These are phyloP conservation scores for Oryza meridionalis DNA, from an alignment of 176 grass and related monocot species.

Conservation along the genomic window DNA sequence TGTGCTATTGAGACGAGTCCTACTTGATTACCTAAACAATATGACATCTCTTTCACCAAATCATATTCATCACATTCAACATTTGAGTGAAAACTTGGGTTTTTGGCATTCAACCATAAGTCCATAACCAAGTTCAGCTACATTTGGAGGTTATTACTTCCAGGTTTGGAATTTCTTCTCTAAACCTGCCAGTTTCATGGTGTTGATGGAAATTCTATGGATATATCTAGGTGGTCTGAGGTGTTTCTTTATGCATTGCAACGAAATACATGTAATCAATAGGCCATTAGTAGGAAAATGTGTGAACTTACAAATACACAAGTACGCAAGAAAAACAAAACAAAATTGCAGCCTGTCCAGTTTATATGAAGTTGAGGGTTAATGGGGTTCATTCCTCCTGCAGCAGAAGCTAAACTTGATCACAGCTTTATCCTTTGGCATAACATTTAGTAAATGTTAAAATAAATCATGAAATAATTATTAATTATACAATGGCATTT, in stretches of 20 bases:
- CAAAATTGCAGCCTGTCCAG: background rate
- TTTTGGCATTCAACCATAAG: background rate
- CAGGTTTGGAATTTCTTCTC: slow-evolving; percentile 1
- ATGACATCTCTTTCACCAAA: slow-evolving; percentile 21
- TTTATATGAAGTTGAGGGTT: background rate
- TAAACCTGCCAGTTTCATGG: background rate
- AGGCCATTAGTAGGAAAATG: slow-evolving; percentile 5
- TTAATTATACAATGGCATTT: slow-evolving; percentile 16
- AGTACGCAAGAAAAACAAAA: background rate
- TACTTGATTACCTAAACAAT: background rate
- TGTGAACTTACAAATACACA: background rate
- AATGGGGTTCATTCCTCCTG: background rate
- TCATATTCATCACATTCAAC: background rate
- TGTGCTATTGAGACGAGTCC: background rate
- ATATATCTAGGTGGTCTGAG: background rate
- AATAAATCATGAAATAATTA: background rate
- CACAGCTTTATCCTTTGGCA: background rate
- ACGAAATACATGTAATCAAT: background rate
- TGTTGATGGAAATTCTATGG: background rate
- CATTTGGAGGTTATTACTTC: background rate
- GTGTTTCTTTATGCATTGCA: background rate
- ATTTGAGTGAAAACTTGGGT: background rate
- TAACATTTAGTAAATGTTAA: background rate
- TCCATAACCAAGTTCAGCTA: background rate
- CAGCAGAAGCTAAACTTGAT: background rate